Conservation (phyloP, 305 asterid species). For the Striga hermonthica region DNA sequence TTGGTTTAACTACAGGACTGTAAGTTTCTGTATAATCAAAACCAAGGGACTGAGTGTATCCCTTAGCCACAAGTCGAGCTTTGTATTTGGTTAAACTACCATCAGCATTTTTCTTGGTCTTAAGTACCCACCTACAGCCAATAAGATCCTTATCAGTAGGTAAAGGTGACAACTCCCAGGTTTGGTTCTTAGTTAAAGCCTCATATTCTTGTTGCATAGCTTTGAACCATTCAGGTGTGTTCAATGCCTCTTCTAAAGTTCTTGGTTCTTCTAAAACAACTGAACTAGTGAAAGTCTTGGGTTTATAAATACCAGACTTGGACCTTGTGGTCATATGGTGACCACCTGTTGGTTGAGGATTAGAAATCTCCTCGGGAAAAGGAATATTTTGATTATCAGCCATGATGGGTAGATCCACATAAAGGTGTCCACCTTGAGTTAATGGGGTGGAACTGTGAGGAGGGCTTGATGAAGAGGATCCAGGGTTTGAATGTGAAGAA, state of each 20-base stretch:
- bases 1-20: not conserved
- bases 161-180: not conserved
- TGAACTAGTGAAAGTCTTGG: not conserved
- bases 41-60: not conserved
- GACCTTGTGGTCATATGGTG: not conserved
- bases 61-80: not conserved
- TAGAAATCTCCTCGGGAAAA: no score
- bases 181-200: not conserved
- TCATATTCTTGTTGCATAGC: not conserved
- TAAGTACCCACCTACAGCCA: not conserved
- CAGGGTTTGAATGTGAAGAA: no score
- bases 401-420: not conserved
- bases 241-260: not conserved
- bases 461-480: no score
- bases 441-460: no score
- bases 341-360: no score
- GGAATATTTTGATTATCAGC: no score
- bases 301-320: not conserved
- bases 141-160: not conserved
- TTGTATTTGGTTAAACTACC: not conserved
- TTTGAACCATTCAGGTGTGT: not conserved
- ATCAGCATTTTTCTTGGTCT: not conserved
- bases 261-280: not conserved
- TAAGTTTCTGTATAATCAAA: not conserved
- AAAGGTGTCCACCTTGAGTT: no score